Base-by-base conservation (phyloP, 2,329 filamentous ascomycete genomes). In the Hymenoscyphus fraxineus region DNA sequence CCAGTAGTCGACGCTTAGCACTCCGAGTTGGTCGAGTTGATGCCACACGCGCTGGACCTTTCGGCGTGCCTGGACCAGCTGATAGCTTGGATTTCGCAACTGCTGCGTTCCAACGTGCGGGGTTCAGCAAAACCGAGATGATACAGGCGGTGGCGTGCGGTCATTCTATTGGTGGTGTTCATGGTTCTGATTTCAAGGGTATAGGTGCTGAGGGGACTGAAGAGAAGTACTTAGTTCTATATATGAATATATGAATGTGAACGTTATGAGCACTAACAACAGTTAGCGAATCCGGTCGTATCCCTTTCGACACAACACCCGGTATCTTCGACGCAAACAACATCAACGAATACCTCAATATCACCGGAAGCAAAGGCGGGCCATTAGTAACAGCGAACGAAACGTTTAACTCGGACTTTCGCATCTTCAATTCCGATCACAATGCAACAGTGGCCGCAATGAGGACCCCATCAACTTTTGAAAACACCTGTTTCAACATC, bases 21-120 rank as follows among this genome's bases (percentile, higher is more conserved):
- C 58, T 71, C 10, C 64, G 70, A 19, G 67, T 61, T 44, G 71
- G 71, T 9, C 63, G 71, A 16, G 71, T 70, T 19, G 71, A 72
- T 66, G 71, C 83, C 16, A 64, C 59, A 12, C 63, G 41, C 13
- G 56, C 70, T 6, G 70, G 68, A 7, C 67, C 68, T 39, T 15
- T 56, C 5, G 70, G 70, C 12, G 71, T 72, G 15, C 69, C 69
- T 12, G 57, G 47, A 27, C 68, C 70, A 12, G 38, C 63, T 12
- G 65, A 67, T 16, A 16, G 41, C 54, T 62, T 71, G 15, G 61
- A 59, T 12, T 60, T 60, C n/a, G 62, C 66, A 1, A 47, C 62
- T 16, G 61, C 58, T 32, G 60, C 62, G 12, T 71, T 72, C 65
- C 67, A 64, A 2, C 67, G 57, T 16, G 70, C 69, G 27, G 69